Evolutionary conservation across 2,329 filamentous ascomycete species (phyloP), one percentile per base, ranked within the genome.

Genomic region (Penicillium hesseltinei): DNA sequence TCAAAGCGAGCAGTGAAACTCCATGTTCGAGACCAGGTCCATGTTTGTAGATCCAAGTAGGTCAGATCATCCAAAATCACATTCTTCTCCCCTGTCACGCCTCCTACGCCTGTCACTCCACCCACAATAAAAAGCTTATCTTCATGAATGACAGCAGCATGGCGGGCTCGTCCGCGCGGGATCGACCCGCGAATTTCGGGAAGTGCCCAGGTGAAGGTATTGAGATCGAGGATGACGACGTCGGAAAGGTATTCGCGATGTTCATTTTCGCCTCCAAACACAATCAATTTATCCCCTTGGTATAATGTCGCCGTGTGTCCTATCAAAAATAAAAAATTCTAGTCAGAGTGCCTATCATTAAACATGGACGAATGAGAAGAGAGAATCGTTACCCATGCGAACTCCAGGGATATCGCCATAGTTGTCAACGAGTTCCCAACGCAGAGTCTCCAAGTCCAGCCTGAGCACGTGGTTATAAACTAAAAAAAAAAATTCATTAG

Each of bases 221-320:
- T 90, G 57, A 99, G 85, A 72, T 99, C 92, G 72, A 99, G 96
- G 50, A 99, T 88, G 62, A 97, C 95, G 23, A 99, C 85, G 73
- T 99, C 94, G 47, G 92, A 95, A 13, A 99, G 86, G 72, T 97
- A 96, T 56, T 92, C 92, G 64, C 92, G 86, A 71, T 97, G 94
- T 73, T 99, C 94, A 75, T 99, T 99, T 78, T 99, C 94, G 63
- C 94, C 94, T 56, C 94, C 94, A 71, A 97, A 99, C 2, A 99
- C 92, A 2, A 99, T 83, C n/a, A 99, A 81, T 75, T 97, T 97
- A 75, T 93, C 89, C 60, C 91, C 92, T 76, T 95, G 86, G 79
- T 96, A 97, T 0, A 99, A 82, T 35, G 91, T 96, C 29, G 94
- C 92, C 44, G 94, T 97, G 72, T 99, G 94, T 33, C 92, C 91